These are phyloP conservation scores for Ogataea glucozyma DNA, from an alignment of 805 yeast genomes.

Conservation along the genomic window DNA sequence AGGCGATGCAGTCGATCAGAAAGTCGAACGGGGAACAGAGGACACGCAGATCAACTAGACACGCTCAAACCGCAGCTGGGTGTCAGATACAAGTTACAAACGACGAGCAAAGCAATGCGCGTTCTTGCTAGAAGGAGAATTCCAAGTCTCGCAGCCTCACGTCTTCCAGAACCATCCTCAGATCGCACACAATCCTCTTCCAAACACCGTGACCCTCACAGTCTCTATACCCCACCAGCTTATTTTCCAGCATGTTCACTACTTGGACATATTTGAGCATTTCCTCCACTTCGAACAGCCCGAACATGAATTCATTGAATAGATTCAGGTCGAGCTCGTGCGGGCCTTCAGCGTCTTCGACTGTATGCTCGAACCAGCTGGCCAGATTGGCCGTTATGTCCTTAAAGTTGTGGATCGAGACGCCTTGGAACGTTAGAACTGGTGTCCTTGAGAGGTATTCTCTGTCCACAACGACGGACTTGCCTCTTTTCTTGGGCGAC, in stretches of 20 bases:
- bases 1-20: no score
- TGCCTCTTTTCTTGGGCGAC: conserved; percentile 11
- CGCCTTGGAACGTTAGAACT: conserved; percentile 27
- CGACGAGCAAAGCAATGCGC: not conserved
- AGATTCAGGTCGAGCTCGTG: conserved; percentile 29
- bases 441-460: conserved; percentile 13
- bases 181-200: conserved; percentile 19
- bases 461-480: conserved; percentile 9
- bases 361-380: conserved; percentile 29
- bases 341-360: conserved; percentile 20
- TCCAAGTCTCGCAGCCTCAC: conserved; percentile 16
- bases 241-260: conserved; percentile 17
- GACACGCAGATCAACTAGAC: no score
- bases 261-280: conserved; percentile 22
- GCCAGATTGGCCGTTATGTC: conserved; percentile 16
- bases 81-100: no score
- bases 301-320: conserved; percentile 31
- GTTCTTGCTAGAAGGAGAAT: conserved; percentile 12
- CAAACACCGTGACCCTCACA: conserved; percentile 22
- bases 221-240: conserved; percentile 9
- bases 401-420: conserved; percentile 19
- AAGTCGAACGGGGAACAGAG: no score
- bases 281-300: conserved; percentile 26
- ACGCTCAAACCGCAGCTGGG: no score
- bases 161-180: conserved; percentile 18